Percentiles rank a stretch among this genome's conserved stretches.
phyloP scores from a whole-genome alignment of 1,284 basidiomycete genomes.

The Ceratorhiza oryzae-sativae region DNA sequence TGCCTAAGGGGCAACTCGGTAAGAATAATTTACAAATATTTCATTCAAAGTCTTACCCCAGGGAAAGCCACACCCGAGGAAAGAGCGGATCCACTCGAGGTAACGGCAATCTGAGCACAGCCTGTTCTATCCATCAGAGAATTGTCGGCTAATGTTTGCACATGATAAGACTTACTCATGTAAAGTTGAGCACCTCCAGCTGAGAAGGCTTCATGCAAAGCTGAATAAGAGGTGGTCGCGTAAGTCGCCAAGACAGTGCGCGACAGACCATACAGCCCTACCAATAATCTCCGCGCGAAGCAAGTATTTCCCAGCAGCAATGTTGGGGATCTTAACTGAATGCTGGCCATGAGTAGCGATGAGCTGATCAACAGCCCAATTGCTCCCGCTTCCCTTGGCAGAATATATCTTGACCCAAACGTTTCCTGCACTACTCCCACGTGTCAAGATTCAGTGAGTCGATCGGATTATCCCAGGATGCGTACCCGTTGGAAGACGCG shows the following conservation, averaged over 20 bases:
- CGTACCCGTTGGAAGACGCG: slow-evolving; percentile 37
- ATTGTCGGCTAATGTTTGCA: background rate
- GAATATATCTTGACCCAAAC: slow-evolving; percentile 39
- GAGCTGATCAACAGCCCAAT: slow-evolving; percentile 38
- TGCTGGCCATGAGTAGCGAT: slow-evolving; percentile 41
- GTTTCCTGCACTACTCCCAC: slow-evolving; percentile 33
- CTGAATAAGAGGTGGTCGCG: background rate
- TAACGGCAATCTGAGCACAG: slow-evolving; percentile 34
- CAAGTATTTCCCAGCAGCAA: slow-evolving; percentile 39
- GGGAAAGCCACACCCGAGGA: slow-evolving; percentile 36
- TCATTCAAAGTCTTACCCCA: background rate
- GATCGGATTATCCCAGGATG: background rate
- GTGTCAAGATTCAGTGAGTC: background rate
- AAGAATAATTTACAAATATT: background rate
- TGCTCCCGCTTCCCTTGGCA: slow-evolving; percentile 17
- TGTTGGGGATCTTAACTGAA: slow-evolving; percentile 39
- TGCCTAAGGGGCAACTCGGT: background rate
- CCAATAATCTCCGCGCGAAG: slow-evolving; percentile 41
- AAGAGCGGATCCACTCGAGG: slow-evolving; percentile 21
- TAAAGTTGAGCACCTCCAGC: slow-evolving; percentile 31
- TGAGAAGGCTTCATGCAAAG: slow-evolving; percentile 31
- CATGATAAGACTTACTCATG: slow-evolving; percentile 16
- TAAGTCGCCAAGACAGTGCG: background rate
- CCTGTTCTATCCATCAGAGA: background rate
- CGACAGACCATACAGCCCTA: background rate